Conservation (phyloP, 257 asterid species). For the Linaria vulgaris region DNA sequence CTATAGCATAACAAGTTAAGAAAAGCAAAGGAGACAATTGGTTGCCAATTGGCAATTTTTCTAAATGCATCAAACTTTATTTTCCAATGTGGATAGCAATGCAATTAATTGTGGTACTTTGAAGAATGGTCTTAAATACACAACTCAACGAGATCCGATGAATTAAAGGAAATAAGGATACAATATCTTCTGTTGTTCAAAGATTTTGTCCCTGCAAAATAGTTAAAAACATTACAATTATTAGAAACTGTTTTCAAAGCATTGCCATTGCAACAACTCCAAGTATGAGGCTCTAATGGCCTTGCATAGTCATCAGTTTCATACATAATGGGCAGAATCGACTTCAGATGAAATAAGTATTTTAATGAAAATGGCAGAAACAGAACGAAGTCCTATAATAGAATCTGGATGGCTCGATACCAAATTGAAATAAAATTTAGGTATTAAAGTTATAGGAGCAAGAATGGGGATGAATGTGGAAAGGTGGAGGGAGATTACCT, state of each 20-base stretch:
- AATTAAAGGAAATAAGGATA: slow-evolving; percentile 49
- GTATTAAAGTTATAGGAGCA: neutral
- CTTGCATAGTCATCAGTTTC: neutral
- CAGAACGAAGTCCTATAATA: slow-evolving; percentile 10
- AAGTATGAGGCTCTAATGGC: slow-evolving; percentile 1
- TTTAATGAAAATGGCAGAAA: neutral
- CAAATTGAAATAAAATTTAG: neutral
- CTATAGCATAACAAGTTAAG: slow-evolving; percentile 52
- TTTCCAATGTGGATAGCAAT: slow-evolving; percentile 14
- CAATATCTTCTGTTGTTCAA: slow-evolving; percentile 84
- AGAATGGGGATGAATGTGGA: neutral
- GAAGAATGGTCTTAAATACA: too few relatives aligned
- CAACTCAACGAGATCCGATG: neutral
- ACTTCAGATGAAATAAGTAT: neutral
- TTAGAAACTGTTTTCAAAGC: neutral
- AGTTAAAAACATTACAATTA: slow-evolving; percentile 9
- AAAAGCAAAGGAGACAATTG: slow-evolving; percentile 17
- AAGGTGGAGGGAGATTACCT: slow-evolving; percentile 36
- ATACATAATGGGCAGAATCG: neutral
- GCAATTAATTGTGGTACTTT: neutral
- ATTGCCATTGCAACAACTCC: neutral
- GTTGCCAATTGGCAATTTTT: neutral
- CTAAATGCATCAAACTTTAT: too few relatives aligned
- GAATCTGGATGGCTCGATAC: neutral
- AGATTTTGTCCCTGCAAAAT: slow-evolving; percentile 83